Percentiles rank a stretch among this genome's conserved stretches.
Evolutionary conservation across 441 rosid species (phyloP).

Genomic region (Bocquillonia castaneifolia): DNA sequence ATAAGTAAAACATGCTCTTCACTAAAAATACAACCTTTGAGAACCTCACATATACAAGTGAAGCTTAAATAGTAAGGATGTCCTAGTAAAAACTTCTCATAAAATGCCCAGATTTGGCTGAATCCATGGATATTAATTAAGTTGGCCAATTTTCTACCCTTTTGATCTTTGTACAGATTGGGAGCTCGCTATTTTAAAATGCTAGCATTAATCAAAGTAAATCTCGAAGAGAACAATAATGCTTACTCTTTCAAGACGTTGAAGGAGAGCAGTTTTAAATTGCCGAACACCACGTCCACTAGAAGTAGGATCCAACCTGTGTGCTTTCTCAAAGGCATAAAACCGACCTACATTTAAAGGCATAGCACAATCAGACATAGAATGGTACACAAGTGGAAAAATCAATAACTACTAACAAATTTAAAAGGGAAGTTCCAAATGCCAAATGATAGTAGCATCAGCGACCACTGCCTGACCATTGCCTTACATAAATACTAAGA

Average conservation of each 20-base stretch:
- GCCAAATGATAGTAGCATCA: too few relatives aligned
- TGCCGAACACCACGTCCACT: constrained; percentile 98
- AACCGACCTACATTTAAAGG: constrained; percentile 65
- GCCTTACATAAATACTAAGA: not conserved
- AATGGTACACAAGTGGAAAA: too few relatives aligned
- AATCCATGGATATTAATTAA: not conserved
- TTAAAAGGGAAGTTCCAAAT: too few relatives aligned
- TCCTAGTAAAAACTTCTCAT: not conserved
- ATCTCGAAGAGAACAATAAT: not conserved
- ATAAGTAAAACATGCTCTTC: not conserved
- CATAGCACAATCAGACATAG: not conserved
- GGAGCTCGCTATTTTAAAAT: not conserved
- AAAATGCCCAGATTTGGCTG: not conserved
- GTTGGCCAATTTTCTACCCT: not conserved
- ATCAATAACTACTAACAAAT: too few relatives aligned
- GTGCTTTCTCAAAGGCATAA: constrained; percentile 97
- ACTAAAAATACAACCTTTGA: too few relatives aligned
- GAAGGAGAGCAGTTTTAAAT: constrained; percentile 95
- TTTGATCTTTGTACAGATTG: not conserved
- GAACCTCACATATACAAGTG: not conserved
- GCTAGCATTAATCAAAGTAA: not conserved
- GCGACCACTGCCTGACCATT: too few relatives aligned
- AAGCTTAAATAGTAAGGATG: not conserved
- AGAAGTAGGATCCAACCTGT: constrained; percentile 90
- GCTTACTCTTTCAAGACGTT: constrained; percentile 91